Evolutionary conservation across 306 rosid species (phyloP).

Genomic region (Glycine latifolia): DNA sequence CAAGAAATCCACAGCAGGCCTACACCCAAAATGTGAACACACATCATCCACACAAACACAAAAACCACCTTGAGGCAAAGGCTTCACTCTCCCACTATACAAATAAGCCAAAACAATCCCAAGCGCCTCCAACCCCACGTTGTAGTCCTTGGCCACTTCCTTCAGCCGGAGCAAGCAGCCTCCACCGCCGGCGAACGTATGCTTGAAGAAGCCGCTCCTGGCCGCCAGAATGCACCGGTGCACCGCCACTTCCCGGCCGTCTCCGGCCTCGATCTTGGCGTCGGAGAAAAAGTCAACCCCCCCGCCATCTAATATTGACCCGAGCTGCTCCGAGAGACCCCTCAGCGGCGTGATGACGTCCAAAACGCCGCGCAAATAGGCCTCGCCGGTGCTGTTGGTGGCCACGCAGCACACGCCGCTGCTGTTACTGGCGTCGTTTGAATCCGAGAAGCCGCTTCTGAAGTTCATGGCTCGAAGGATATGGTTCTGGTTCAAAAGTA

Average conservation of each 20-base stretch:
- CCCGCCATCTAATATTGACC: conserved; percentile 36
- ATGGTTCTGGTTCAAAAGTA: neutral
- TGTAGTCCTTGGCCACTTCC: conserved; percentile 59
- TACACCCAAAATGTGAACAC: conserved; percentile 64
- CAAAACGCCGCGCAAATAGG: neutral
- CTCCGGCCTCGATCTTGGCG: conserved; percentile 47
- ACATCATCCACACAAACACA: conserved; percentile 61
- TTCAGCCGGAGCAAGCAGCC: conserved; percentile 48
- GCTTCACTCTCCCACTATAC: conserved; percentile 58
- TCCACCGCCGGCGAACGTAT: conserved; percentile 9
- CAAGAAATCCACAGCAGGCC: conserved; percentile 65
- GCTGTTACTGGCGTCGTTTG: conserved; percentile 45
- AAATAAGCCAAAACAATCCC: conserved; percentile 57
- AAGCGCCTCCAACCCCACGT: conserved; percentile 58
- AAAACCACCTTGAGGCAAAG: conserved; percentile 41
- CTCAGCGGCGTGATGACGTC: conserved; percentile 40
- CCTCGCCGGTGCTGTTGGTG: conserved; percentile 5
- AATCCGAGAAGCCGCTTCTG: conserved; percentile 37
- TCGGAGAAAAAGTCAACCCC: conserved; percentile 59
- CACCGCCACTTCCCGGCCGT: conserved; percentile 51
- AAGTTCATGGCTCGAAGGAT: neutral
- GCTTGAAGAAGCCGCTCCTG: conserved; percentile 61
- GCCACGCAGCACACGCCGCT: conserved; percentile 30
- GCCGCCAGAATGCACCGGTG: conserved; percentile 68
- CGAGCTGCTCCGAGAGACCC: conserved; percentile 59